Base-by-base conservation (phyloP, 2,329 filamentous ascomycete genomes). In the Paecilomyces formosus region DNA sequence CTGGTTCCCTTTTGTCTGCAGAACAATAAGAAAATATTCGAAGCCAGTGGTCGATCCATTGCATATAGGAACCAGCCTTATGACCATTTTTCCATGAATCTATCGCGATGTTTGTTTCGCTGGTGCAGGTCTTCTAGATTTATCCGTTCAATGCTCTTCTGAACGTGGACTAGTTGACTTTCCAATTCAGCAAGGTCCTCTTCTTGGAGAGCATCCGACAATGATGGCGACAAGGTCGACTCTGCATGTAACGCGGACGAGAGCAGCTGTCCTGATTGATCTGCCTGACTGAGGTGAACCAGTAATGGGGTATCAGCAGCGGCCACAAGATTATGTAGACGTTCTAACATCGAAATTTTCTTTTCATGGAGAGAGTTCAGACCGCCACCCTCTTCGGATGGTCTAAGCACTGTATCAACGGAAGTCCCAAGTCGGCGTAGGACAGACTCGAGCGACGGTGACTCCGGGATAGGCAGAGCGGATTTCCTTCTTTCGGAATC, bases 371-470 rank as follows among this genome's bases (percentile, higher is more conserved):
- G 64, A 4, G 61, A 56, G 12, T 59, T 58, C 18, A 61, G 61
- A 33, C 63, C 63, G 35, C 60, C 59, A 50, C 61, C 57, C 11
- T 60, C 60, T 57, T 59, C 62, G 28, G 66, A 64, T 1, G 65
- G 59, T 6, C 65, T 63, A 39, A 69, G 63, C 2, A 71, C 61
- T 5, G 66, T 67, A 54, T 70, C 66, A 3, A 64, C 59, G 3
- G 69, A 64, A 26, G 74, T 59, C 7, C 72, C 72, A 31, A 72
- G 58, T 21, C 72, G 72, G 52, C 73, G 71, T 56, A 74, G 59
- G 18, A 75, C 57, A 50, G 61, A 67, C 49, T 69, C 69, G 2
- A 75, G 58, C 49, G 61, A 62, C 22, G 68, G 68, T 22, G 65
- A 62, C 28, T 70, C 66, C 8, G 60, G 57, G 12, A 60, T 49